phyloP scores from a whole-genome alignment of 164 flowering plant genomes.

The Euptelea pleiosperma region DNA sequence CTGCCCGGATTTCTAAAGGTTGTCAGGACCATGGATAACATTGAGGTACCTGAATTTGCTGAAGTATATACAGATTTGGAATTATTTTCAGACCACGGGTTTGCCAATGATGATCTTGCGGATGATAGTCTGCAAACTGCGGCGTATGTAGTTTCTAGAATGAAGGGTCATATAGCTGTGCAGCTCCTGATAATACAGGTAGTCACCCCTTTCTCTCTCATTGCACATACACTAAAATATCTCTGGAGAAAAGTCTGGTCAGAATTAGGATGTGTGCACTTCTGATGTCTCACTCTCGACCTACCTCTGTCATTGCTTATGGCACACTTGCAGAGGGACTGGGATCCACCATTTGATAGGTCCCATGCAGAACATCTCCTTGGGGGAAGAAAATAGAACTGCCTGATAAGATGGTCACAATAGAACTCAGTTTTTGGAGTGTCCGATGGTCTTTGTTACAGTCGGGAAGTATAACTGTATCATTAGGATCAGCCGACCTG shows the following conservation, averaged over 20 bases:
- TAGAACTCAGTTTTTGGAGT: too few relatives aligned
- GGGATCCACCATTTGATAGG: too few relatives aligned
- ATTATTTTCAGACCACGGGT: constrained; percentile 46
- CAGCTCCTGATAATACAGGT: constrained; percentile 84
- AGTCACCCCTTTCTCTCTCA: constrained; percentile 17
- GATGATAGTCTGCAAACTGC: constrained; percentile 82
- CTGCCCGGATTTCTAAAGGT: constrained; percentile 61
- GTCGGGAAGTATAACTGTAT: too few relatives aligned
- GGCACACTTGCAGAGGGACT: too few relatives aligned
- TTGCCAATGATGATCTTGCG: constrained; percentile 51
- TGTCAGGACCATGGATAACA: constrained; percentile 57
- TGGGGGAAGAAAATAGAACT: too few relatives aligned
- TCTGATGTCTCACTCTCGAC: too few relatives aligned
- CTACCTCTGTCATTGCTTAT: too few relatives aligned
- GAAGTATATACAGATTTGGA: constrained; percentile 43
- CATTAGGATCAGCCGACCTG: too few relatives aligned
- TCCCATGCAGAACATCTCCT: too few relatives aligned
- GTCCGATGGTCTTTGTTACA: too few relatives aligned
- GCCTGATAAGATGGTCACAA: too few relatives aligned
- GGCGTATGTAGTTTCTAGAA: constrained; percentile 66
- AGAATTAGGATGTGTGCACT: not conserved
- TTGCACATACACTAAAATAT: not conserved
- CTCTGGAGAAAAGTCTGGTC: too few relatives aligned
- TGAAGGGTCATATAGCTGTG: constrained; percentile 74
- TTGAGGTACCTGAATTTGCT: constrained; percentile 50